phyloP scores from a whole-genome alignment of 2,329 filamentous ascomycete species.

The Penicillium nordicum region DNA sequence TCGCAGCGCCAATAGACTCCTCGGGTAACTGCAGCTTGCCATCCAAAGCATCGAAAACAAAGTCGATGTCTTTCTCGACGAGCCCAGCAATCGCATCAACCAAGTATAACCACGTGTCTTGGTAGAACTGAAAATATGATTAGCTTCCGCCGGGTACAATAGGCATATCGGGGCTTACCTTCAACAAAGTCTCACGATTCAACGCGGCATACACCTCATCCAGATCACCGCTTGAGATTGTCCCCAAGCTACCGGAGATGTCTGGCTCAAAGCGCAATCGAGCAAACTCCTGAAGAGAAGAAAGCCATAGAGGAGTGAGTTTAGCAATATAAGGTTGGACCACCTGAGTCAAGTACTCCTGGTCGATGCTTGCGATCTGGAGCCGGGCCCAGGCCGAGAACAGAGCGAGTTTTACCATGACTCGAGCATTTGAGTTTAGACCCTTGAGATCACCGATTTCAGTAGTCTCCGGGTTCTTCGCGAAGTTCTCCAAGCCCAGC shows the following conservation, averaged over 20 bases:
- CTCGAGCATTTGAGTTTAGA: slow-evolving; percentile 89
- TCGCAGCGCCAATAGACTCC: slow-evolving; percentile 18
- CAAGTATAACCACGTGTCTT: slow-evolving; percentile 93
- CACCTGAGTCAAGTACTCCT: slow-evolving; percentile 83
- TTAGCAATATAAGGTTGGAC: slow-evolving; percentile 85
- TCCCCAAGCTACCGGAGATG: slow-evolving; percentile 84
- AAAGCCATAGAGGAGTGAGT: slow-evolving; percentile 88
- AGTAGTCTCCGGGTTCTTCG: slow-evolving; percentile 72
- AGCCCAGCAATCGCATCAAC: slow-evolving; percentile 96
- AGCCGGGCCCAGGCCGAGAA: slow-evolving; percentile 97
- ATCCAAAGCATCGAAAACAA: slow-evolving; percentile 94
- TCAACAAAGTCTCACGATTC: slow-evolving; percentile 87
- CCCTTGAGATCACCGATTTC: slow-evolving; percentile 90
- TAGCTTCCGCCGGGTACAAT: neutral
- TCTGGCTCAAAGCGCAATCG: slow-evolving; percentile 92
- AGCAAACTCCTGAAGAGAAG: slow-evolving; percentile 89
- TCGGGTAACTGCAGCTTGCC: slow-evolving; percentile 59
- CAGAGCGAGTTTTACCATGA: slow-evolving; percentile 97
- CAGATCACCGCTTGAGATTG: slow-evolving; percentile 77
- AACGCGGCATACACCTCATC: slow-evolving; percentile 93
- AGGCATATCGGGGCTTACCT: slow-evolving; percentile 40
- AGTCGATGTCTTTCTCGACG: slow-evolving; percentile 95
- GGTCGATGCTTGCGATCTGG: slow-evolving; percentile 90
- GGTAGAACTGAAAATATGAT: slow-evolving; percentile 65
- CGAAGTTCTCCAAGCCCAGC: slow-evolving; percentile 87